A percentile compares a stretch with the other conserved stretches of the same genome.
Conservation (phyloP, 441 rosid species). For the Kokia cookei region DNA sequence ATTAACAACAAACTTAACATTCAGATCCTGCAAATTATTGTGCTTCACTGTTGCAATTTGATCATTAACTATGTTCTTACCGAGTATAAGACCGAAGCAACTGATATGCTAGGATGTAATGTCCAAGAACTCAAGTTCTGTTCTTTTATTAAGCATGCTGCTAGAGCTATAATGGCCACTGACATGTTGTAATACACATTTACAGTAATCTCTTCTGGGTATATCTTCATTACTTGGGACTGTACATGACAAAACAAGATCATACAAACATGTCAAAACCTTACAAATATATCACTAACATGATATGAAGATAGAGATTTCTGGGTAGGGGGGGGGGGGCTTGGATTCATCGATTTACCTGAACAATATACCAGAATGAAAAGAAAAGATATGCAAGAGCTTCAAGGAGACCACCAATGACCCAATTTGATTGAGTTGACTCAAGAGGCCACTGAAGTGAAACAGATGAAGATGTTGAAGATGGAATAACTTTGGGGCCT, state of each 20-base stretch:
- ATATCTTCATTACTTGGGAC: slow-evolving; percentile 54
- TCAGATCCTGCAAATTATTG: not conserved
- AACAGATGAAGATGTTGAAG: not conserved
- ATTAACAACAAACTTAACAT: not conserved
- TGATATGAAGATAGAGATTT: no score
- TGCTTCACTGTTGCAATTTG: not conserved
- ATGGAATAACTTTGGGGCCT: slow-evolving; percentile 37
- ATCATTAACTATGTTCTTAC: not conserved
- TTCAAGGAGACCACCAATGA: slow-evolving; percentile 37
- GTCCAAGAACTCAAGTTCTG: slow-evolving; percentile 32
- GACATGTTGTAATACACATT: slow-evolving; percentile 34
- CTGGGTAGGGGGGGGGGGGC: no score
- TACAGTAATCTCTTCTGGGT: slow-evolving; percentile 44
- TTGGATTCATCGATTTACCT: slow-evolving; percentile 22
- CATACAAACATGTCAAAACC: no score
- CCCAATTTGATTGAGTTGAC: slow-evolving; percentile 27
- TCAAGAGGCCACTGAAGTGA: not conserved
- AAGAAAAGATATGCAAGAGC: slow-evolving; percentile 25
- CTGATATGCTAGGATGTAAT: slow-evolving; percentile 23
- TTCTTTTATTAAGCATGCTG: slow-evolving; percentile 31
- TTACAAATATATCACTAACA: no score
- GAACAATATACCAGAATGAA: slow-evolving; percentile 39
- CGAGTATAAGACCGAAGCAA: slow-evolving; percentile 13
- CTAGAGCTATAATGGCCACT: slow-evolving; percentile 25
- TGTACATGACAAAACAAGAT: slow-evolving; percentile 3